These are phyloP conservation scores for Bipolaris zeicola DNA, from an alignment of 2,329 filamentous ascomycete genomes.

Conservation along the genomic window DNA sequence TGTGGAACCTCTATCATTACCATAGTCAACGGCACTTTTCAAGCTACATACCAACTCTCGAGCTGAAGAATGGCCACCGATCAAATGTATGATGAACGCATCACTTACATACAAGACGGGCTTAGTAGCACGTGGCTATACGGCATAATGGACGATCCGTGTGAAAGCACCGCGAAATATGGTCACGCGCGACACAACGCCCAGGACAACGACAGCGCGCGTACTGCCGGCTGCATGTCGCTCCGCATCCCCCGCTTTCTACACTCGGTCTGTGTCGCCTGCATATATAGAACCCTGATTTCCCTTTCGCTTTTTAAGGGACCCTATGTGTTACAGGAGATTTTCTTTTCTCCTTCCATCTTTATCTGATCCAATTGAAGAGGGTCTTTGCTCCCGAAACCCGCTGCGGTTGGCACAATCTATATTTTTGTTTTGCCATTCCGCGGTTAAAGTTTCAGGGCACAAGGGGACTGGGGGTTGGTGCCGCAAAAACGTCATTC, in stretches of 20 bases:
- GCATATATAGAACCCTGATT: constrained; percentile 25
- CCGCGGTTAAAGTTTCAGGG: too few species aligned
- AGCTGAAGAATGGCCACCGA: not conserved
- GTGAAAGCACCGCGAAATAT: constrained; percentile 13
- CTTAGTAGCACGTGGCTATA: constrained; percentile 10
- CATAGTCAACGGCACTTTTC: too few species aligned
- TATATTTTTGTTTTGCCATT: too few species aligned
- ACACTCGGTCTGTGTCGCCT: constrained; percentile 8
- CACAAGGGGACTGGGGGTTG: too few species aligned
- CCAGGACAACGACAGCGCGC: constrained; percentile 21
- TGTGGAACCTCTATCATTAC: constrained; percentile 5
- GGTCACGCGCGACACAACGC: constrained; percentile 23
- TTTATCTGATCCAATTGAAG: constrained; percentile 6
- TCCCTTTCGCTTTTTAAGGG: not conserved
- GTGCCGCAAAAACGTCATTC: too few species aligned
- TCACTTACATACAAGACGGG: not conserved
- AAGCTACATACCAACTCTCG: not conserved
- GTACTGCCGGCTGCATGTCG: constrained; percentile 13
- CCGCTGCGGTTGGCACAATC: too few species aligned
- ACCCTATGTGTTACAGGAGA: not conserved
- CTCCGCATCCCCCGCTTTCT: constrained; percentile 22
- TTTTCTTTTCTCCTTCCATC: not conserved
- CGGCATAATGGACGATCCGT: constrained; percentile 16
- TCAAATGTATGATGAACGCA: not conserved
- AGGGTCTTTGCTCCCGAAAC: not conserved